These are phyloP conservation scores for Actinomucor elegans DNA, from an alignment of 371 early-diverging fungal species.

Conservation along the genomic window DNA sequence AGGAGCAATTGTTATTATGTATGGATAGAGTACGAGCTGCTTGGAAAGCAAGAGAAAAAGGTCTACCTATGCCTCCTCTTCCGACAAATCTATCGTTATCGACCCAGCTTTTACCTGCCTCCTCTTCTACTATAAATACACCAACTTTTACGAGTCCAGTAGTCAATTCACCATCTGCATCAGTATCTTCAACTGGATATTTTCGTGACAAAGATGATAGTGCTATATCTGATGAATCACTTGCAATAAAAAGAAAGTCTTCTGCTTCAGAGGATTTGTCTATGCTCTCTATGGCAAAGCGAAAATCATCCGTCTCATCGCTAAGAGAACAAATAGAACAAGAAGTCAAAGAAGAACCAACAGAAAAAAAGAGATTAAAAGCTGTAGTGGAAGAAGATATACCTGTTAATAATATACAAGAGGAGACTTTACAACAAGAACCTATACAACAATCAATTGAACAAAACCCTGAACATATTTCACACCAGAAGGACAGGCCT, in stretches of 20 bases:
- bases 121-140: background rate
- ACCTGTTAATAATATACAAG: slow-evolving; percentile 2
- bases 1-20: slow-evolving; percentile 41
- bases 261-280: too few relatives aligned
- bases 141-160: slow-evolving; percentile 2
- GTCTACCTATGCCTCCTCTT: slow-evolving; percentile 32
- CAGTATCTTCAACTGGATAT: slow-evolving; percentile 1
- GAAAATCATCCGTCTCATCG: slow-evolving; percentile 8
- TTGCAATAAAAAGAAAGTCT: background rate
- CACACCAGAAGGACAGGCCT: too few relatives aligned
- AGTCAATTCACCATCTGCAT: background rate
- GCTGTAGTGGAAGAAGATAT: background rate
- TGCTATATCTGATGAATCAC: slow-evolving; percentile 10
- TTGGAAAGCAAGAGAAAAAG: slow-evolving; percentile 64
- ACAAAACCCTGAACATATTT: too few relatives aligned
- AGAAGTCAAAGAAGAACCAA: background rate
- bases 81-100: background rate
- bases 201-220: slow-evolving; percentile 3
- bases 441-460: too few relatives aligned
- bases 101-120: background rate
- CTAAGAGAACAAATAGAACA: slow-evolving; percentile 1
- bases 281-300: background rate
- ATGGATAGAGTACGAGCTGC: slow-evolving; percentile 59
- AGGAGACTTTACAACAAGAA: background rate
- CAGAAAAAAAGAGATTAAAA: slow-evolving; percentile 2